Percentiles rank a stretch among this genome's conserved stretches.
phyloP scores from a whole-genome alignment of 1,284 basidiomycete genomes.

The Puccinia triticina region DNA sequence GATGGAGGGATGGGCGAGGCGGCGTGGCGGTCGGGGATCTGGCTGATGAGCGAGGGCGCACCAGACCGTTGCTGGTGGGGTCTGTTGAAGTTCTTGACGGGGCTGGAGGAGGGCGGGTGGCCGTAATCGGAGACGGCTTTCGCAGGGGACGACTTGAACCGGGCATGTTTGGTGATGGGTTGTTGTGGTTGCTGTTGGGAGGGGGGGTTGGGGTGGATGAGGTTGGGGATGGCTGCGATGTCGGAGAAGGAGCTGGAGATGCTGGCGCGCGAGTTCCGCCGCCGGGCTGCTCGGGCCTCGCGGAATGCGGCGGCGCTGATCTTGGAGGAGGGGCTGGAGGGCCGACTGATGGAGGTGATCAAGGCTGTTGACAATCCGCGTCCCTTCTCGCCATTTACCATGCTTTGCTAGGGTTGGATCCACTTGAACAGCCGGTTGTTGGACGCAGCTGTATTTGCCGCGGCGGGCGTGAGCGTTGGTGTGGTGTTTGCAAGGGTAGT shows the following conservation, averaged over 20 bases:
- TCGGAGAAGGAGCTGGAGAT: conserved; percentile 11
- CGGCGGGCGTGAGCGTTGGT: no score
- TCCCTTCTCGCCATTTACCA: no score
- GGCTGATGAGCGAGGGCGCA: not conserved
- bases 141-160: not conserved
- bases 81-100: not conserved
- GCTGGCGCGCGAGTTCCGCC: conserved; percentile 29
- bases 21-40: not conserved
- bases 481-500: no score
- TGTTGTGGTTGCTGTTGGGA: not conserved
- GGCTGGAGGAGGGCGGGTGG: not conserved
- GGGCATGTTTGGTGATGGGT: not conserved
- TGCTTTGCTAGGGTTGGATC: no score
- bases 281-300: conserved; percentile 32
- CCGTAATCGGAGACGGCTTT: not conserved
- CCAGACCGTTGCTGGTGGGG: not conserved
- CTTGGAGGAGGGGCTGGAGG: conserved; percentile 27
- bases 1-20: not conserved
- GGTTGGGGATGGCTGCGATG: not conserved
- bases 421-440: no score
- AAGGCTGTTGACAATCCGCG: no score
- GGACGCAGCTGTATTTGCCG: no score
- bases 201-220: no score
- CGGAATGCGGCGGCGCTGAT: conserved; percentile 50
- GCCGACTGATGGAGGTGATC: not conserved